A percentile compares a stretch with the other conserved stretches of the same genome.
These are phyloP conservation scores for Kluyveromyces wickerhamii DNA, from an alignment of 805 yeast species.

Conservation along the genomic window DNA sequence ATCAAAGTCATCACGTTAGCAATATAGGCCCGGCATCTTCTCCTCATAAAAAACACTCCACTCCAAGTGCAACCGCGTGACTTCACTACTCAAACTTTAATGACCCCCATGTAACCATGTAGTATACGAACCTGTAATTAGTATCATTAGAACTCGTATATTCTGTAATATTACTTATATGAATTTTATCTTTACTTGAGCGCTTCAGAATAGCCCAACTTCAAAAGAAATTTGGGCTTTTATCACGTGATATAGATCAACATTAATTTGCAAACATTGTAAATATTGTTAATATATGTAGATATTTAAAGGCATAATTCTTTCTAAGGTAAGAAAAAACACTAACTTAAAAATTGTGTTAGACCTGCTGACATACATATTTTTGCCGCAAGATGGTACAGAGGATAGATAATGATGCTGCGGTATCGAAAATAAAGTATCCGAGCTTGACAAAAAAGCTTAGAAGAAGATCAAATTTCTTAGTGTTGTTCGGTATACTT, in stretches of 20 bases:
- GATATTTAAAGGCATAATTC: too few species aligned
- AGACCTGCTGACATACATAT: too few species aligned
- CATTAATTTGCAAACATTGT: too few species aligned
- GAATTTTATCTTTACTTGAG: too few species aligned
- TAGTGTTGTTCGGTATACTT: slow-evolving; percentile 15
- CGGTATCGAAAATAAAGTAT: slow-evolving; percentile 2
- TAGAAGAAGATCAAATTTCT: slow-evolving; percentile 4
- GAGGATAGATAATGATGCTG: not conserved
- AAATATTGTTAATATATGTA: too few species aligned
- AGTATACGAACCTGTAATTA: slow-evolving; percentile 3
- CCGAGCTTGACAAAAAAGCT: slow-evolving; percentile 2
- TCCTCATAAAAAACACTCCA: slow-evolving; percentile 1
- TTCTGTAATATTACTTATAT: slow-evolving; percentile 4
- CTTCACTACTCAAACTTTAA: not conserved
- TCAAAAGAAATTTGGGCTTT: too few species aligned
- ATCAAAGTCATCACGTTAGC: not conserved
- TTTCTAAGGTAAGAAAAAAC: too few species aligned
- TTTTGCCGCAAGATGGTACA: too few species aligned
- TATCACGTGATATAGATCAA: too few species aligned
- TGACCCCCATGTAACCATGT: too few species aligned
- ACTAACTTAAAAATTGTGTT: too few species aligned
- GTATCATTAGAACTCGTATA: not conserved
- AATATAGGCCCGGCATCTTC: not conserved
- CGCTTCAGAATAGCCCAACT: too few species aligned
- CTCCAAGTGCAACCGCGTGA: slow-evolving; percentile 1